Evolutionary conservation across 1,284 basidiomycete genomes (phyloP).

Genomic region (Ganoderma sinense): DNA sequence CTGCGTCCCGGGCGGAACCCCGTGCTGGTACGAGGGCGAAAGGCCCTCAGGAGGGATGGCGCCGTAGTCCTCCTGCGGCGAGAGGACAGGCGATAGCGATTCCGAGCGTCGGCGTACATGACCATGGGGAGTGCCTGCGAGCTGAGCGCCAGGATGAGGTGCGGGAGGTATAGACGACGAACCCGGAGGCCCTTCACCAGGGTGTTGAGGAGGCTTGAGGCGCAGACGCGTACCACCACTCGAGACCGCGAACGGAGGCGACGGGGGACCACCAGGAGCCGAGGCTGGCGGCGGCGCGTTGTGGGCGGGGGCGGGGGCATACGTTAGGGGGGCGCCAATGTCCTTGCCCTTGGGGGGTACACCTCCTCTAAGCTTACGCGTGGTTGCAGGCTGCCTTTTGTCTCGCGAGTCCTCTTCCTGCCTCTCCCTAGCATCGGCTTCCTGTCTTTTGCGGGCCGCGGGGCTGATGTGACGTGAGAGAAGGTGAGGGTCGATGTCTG

Average conservation of each 20-base stretch:
- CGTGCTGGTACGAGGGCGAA: slow-evolving; percentile 33
- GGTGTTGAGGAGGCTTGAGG: slow-evolving; percentile 43
- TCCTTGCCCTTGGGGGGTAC: slow-evolving; percentile 49
- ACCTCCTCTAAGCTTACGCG: slow-evolving; percentile 33
- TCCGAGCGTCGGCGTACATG: slow-evolving; percentile 33
- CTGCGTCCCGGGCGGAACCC: slow-evolving; percentile 27
- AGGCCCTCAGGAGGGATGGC: slow-evolving; percentile 26
- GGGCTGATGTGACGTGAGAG: slow-evolving; percentile 55
- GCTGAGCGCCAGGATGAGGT: slow-evolving; percentile 21
- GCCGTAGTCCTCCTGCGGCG: slow-evolving; percentile 37
- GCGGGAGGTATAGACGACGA: slow-evolving; percentile 20
- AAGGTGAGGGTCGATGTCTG: slow-evolving; percentile 52
- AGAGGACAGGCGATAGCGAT: slow-evolving; percentile 37
- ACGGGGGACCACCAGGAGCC: slow-evolving; percentile 23
- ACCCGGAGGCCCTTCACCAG: slow-evolving; percentile 28
- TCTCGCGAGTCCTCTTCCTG: slow-evolving; percentile 53
- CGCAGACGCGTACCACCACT: slow-evolving; percentile 53
- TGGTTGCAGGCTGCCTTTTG: slow-evolving; percentile 35
- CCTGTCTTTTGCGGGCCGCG: slow-evolving; percentile 51
- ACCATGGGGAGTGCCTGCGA: slow-evolving; percentile 23
- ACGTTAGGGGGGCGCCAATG: slow-evolving; percentile 36
- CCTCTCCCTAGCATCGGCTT: slow-evolving; percentile 49
- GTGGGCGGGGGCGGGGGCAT: slow-evolving; percentile 30
- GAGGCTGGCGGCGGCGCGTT: slow-evolving; percentile 23
- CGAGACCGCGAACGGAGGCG: slow-evolving; percentile 43